Conservation (phyloP, 805 yeast genomes). For the Saccharomycopsis sp. region DNA sequence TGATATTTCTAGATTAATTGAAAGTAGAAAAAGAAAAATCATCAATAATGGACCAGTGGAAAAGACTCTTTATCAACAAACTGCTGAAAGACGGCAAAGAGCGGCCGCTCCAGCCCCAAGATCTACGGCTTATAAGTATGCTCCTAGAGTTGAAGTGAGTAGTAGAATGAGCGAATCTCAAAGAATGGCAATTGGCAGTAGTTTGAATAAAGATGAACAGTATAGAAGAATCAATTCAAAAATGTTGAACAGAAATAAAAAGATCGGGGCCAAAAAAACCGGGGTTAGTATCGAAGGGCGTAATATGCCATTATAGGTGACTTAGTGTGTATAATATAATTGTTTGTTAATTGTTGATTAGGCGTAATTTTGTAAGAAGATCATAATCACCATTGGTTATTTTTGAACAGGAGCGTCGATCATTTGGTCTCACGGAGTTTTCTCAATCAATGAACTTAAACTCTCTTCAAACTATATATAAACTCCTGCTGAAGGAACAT, state of each 20-base stretch:
- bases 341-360: too few species aligned
- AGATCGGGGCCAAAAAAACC: conserved; percentile 36
- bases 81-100: conserved; percentile 84
- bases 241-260: conserved; percentile 37
- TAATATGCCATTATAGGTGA: conserved; percentile 25
- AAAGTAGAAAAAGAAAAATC: conserved; percentile 23
- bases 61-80: conserved; percentile 71
- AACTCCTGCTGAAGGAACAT: too few species aligned
- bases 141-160: conserved; percentile 64
- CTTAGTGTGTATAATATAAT: too few species aligned
- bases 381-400: too few species aligned
- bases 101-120: conserved; percentile 95
- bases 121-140: conserved; percentile 80
- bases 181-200: conserved; percentile 36
- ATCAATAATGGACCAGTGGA: conserved; percentile 22
- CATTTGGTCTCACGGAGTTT: too few species aligned
- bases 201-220: conserved; percentile 59
- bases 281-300: conserved; percentile 80
- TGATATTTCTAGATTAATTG: conserved; percentile 32
- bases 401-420: too few species aligned
- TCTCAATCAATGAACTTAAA: too few species aligned
- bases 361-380: too few species aligned
- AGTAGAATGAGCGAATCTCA: conserved; percentile 24
- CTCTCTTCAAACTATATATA: too few species aligned
- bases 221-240: conserved; percentile 67